Base-by-base conservation (phyloP, 2,329 filamentous ascomycete genomes). In the Torrubiellomyces zombiae region DNA sequence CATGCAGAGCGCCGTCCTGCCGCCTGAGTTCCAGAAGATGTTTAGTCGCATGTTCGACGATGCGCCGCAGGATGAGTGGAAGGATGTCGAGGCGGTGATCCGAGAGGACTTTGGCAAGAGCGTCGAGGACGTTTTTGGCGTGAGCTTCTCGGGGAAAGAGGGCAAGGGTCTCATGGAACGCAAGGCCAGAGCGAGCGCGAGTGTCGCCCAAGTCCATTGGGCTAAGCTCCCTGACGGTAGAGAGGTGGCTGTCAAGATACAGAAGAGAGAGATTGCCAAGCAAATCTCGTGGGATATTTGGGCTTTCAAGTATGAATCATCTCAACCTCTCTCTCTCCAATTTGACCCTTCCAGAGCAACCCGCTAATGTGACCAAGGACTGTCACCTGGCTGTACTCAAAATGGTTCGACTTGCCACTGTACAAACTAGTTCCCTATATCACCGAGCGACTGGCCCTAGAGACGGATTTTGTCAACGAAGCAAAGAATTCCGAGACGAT, bases 31-130 rank as follows among this genome's bases (percentile, higher is more conserved):
- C 40, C 83, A 93, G 57, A 74, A 75, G 42, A 95, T 94, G 83
- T 98, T 98, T 45, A 63, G 76, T 13, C 68, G 77, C 42, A 94
- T 98, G 82, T 98, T 95, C 47, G 89, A 95, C 46, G 86, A 95
- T 56, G 89, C 89, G 33, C 85, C 86, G 18, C 85, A 94, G 59
- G 89, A 92, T 45, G 63, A 66, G 20, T 95, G 85, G 85, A 64
- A 60, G 36, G 80, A 86, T 25, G 75, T 93, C 2, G 76, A 92
- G 54, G 67, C 63, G 43, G 85, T 95, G 9, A 78, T 98, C 20
- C 60, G 69, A 13, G 73, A 91, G 47, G 89, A 95, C 40, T 95
- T 94, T 58, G 79, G 68, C n/a, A 75, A 70, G 47, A 73, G 72
- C 14, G 73, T 76, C 0, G 82, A 94, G 53, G 83, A 94, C 37